phyloP scores from a whole-genome alignment of 768 basidiomycete species.

The Lactarius tabidus region DNA sequence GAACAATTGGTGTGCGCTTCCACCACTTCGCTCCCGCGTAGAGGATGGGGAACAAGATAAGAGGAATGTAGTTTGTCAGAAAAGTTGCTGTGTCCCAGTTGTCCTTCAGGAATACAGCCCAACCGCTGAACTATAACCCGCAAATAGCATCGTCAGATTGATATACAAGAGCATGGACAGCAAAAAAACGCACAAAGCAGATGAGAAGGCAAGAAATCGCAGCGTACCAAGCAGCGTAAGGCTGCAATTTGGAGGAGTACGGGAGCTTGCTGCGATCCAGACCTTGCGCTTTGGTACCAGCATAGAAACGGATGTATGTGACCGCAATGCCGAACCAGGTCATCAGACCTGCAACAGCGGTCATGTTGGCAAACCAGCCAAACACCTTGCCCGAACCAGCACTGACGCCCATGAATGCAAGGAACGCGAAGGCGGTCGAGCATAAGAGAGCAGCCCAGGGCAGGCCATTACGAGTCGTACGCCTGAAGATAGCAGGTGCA shows the following conservation, averaged over 20 bases:
- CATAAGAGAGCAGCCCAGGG: conserved; percentile 69
- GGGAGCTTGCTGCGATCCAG: conserved; percentile 68
- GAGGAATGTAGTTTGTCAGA: conserved; percentile 77
- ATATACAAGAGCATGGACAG: background rate
- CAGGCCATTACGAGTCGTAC: conserved; percentile 65
- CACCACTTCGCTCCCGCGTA: conserved; percentile 57
- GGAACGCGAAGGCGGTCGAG: conserved; percentile 58
- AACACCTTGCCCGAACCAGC: conserved; percentile 72
- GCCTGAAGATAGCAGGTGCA: conserved; percentile 75
- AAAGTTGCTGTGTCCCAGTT: conserved; percentile 60
- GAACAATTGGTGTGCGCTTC: conserved; percentile 44
- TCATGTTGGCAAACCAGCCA: conserved; percentile 62
- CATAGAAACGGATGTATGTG: conserved; percentile 67
- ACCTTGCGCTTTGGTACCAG: conserved; percentile 75
- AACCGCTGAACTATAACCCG: conserved; percentile 46
- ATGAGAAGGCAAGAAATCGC: conserved; percentile 41
- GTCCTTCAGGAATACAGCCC: conserved; percentile 48
- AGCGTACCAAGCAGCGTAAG: conserved; percentile 63
- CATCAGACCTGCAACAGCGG: conserved; percentile 46
- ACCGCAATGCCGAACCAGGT: conserved; percentile 48
- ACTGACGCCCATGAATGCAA: conserved; percentile 78
- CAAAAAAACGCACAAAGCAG: conserved; percentile 49
- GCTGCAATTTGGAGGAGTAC: conserved; percentile 61
- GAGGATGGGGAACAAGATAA: conserved; percentile 63
- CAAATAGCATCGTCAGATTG: conserved; percentile 29